Evolutionary conservation across 2,329 filamentous ascomycete species (phyloP).

Genomic region (Colletotrichum spaethianum): DNA sequence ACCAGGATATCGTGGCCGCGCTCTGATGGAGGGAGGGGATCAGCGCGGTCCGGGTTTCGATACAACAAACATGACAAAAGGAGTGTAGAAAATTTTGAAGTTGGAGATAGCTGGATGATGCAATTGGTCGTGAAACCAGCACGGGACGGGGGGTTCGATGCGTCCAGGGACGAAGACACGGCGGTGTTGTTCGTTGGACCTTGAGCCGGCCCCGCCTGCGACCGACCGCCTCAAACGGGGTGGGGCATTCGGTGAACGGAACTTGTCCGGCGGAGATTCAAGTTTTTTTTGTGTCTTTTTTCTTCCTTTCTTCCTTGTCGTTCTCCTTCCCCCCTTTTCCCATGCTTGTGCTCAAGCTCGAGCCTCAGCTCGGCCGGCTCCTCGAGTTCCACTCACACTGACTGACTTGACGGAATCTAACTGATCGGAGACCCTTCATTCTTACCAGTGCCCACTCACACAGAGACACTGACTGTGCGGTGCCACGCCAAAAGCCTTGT

Average conservation of each 20-base stretch:
- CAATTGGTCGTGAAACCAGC: not conserved
- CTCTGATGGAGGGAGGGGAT: not conserved
- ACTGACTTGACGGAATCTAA: not conserved
- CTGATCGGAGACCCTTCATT: not conserved
- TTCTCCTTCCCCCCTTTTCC: too few species aligned
- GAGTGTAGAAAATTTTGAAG: not conserved
- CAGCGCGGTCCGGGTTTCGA: not conserved
- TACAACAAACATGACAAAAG: not conserved
- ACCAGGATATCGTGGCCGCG: not conserved
- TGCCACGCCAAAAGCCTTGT: not conserved
- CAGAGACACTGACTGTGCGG: not conserved
- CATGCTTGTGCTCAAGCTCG: not conserved
- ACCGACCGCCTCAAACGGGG: conserved; percentile 17
- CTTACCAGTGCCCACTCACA: not conserved
- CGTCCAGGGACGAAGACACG: not conserved
- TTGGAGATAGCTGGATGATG: not conserved
- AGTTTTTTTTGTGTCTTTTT: not conserved
- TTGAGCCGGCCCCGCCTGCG: not conserved
- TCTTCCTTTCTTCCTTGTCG: not conserved
- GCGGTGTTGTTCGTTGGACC: conserved; percentile 3
- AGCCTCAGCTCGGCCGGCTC: not conserved
- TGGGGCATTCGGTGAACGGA: conserved; percentile 6
- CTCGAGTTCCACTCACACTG: conserved; percentile 4
- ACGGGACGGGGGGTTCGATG: not conserved
- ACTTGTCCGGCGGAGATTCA: not conserved